Base-by-base conservation (phyloP, 352 stramenopile genomes). In the Phytophthora constricta region DNA sequence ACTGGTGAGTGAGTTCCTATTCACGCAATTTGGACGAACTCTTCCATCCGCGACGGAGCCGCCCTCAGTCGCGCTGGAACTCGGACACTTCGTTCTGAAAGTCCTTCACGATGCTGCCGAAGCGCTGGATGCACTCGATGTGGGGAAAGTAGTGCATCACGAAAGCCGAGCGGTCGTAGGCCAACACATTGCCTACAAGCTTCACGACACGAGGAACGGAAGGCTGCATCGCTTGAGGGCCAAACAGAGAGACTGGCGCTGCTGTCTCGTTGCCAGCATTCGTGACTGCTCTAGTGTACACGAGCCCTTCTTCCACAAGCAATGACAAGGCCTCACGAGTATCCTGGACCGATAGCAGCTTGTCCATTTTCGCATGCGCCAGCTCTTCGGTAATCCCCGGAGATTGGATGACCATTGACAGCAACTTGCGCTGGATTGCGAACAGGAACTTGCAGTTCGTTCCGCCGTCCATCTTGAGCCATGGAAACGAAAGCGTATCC, bases 391-490 rank as follows among this genome's bases (percentile, higher is more conserved):
- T 83, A 37, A 92, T 82, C 27, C 86, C 86, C 1, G 86, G 86
- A 2, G 62, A 62, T 51, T 84, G 50, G 39, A 93, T 37, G 31
- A 95, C 70, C 20, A 80, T 70, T 23, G 78, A 52, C 20, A 95
- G 60, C 42, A 95, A 47, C 56, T 91, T 92, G 43, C 86, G 86
- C 58, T 95, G 86, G 45, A 95, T 87, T 23, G 80, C 76, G 25
- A 92, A 89, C 16, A 95, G 34, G 52, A 95, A 95, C 25, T 73
- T 77, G 62, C 86, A 84, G 58, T 95, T 92, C 27, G 79, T 84
- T 50, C 74, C 80, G 26, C 86, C 84, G 54, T 93, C 78, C 86
- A 93, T 95, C 63, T 92, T 92, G 25, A 93, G 72, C 86, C 86
- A 95, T 25, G 86, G 86, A 57, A 84, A 94, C 26, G 86, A 87